Evolutionary conservation across 345 rosid genomes (phyloP).

Genomic region (Hypericum androsaemum): DNA sequence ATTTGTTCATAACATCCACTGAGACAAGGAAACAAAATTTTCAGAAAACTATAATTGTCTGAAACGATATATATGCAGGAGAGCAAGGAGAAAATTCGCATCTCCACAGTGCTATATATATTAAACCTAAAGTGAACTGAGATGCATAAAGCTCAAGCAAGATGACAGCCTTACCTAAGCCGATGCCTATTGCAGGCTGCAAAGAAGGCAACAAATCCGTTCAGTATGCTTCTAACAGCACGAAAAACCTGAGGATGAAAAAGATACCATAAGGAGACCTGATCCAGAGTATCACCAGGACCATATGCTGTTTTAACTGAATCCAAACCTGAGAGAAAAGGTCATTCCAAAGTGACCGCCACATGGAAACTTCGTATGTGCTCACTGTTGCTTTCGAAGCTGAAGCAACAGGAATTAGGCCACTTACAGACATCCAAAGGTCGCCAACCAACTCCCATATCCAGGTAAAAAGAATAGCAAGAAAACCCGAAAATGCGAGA

Average conservation of each 20-base stretch:
- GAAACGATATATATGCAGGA: too few species aligned
- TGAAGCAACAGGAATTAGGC: not conserved
- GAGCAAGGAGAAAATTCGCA: too few species aligned
- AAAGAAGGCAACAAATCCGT: slow-evolving; percentile 12
- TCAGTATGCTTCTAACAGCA: slow-evolving; percentile 10
- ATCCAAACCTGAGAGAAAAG: slow-evolving; percentile 11
- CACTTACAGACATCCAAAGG: not conserved
- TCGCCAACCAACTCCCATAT: slow-evolving; percentile 19
- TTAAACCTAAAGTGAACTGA: too few species aligned
- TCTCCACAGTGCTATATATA: too few species aligned
- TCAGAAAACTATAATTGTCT: too few species aligned
- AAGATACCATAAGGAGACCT: not conserved
- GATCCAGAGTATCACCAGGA: not conserved
- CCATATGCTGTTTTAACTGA: not conserved
- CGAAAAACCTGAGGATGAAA: slow-evolving; percentile 11
- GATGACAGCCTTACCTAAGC: slow-evolving; percentile 6
- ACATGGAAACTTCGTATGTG: slow-evolving; percentile 10
- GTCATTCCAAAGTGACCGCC: slow-evolving; percentile 15
- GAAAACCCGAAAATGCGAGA: slow-evolving; percentile 37
- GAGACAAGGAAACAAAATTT: too few species aligned
- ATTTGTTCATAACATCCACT: too few species aligned
- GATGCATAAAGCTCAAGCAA: too few species aligned
- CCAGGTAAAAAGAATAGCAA: slow-evolving; percentile 36
- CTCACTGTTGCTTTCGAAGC: slow-evolving; percentile 6
- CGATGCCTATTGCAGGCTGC: slow-evolving; percentile 17